Conservation (phyloP, 805 yeast genomes). For the Clavispora carvajalis region DNA sequence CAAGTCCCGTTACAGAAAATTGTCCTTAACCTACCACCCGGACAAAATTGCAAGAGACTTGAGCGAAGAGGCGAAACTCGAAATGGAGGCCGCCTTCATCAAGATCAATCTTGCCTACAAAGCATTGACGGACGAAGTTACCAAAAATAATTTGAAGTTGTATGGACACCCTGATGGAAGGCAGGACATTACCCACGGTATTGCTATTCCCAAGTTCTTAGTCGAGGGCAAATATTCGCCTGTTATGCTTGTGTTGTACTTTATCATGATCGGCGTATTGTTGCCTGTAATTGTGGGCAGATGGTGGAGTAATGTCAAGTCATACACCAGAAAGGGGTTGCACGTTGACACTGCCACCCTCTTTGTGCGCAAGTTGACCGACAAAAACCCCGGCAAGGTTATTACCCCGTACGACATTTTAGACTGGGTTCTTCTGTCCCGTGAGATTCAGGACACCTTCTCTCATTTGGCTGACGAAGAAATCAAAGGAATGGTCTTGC, state of each 20-base stretch:
- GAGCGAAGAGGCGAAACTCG: slow-evolving; percentile 49
- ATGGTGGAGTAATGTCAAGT: slow-evolving; percentile 87
- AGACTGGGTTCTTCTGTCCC: slow-evolving; percentile 57
- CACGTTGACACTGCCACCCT: slow-evolving; percentile 78
- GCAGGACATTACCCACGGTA: slow-evolving; percentile 83
- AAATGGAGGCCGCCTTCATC: slow-evolving; percentile 72
- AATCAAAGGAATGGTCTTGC: slow-evolving; percentile 46
- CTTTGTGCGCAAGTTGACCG: slow-evolving; percentile 67
- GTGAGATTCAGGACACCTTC: slow-evolving; percentile 51
- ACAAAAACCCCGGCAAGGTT: slow-evolving; percentile 65
- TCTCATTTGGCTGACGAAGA: slow-evolving; percentile 40
- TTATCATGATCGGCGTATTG: slow-evolving; percentile 66
- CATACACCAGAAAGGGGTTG: slow-evolving; percentile 77
- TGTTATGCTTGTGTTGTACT: slow-evolving; percentile 56
- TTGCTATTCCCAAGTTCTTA: slow-evolving; percentile 88
- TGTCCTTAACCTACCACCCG: slow-evolving; percentile 87
- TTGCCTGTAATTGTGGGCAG: slow-evolving; percentile 76
- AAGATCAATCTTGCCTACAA: slow-evolving; percentile 87
- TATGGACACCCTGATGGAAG: slow-evolving; percentile 99
- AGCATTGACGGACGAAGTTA: slow-evolving; percentile 85
- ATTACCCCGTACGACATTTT: slow-evolving; percentile 54
- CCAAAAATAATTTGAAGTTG: slow-evolving; percentile 72
- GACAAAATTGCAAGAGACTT: slow-evolving; percentile 74
- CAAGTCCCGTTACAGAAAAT: slow-evolving; percentile 77
- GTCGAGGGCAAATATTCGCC: slow-evolving; percentile 78